Conservation (phyloP, 805 yeast species). For the Metschnikowia cubensis region DNA sequence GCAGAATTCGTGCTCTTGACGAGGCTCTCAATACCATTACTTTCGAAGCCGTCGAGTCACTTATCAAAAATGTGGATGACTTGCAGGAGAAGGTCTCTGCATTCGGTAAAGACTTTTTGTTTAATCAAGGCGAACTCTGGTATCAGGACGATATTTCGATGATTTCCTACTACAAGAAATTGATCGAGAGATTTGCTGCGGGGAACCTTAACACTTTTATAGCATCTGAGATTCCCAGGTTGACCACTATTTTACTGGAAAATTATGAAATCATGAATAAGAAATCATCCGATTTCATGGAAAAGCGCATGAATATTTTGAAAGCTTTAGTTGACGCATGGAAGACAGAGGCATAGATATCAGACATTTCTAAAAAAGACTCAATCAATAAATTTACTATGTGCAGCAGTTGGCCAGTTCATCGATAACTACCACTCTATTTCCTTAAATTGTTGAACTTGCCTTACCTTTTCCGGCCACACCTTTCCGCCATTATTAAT, state of each 20-base stretch:
- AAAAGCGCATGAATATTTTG: conserved; percentile 50
- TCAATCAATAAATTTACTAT: background rate
- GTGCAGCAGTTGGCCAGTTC: background rate
- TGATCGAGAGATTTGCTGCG: conserved; percentile 41
- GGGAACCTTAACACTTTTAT: conserved; percentile 43
- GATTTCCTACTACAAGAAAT: conserved; percentile 46
- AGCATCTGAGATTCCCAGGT: conserved; percentile 27
- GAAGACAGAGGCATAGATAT: background rate
- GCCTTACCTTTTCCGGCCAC: conserved; percentile 66
- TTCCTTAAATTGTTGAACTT: conserved; percentile 49
- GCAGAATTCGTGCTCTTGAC: conserved; percentile 26
- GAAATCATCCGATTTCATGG: conserved; percentile 48
- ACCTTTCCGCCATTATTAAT: conserved; percentile 65
- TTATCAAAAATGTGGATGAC: conserved; percentile 8
- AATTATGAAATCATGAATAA: conserved; percentile 32
- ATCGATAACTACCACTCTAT: conserved; percentile 44
- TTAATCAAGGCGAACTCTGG: conserved; percentile 13
- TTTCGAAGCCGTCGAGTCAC: conserved; percentile 2
- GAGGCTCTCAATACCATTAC: conserved; percentile 4
- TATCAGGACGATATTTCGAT: conserved; percentile 18
- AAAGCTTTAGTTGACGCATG: conserved; percentile 9
- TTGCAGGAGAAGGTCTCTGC: conserved; percentile 12
- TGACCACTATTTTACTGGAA: conserved; percentile 38
- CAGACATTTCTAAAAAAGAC: background rate
- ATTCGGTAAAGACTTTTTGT: conserved; percentile 11